Percentiles rank a stretch among this genome's conserved stretches.
Conservation (phyloP, 371 early-diverging fungal species). For the Neoconidiobolus thromboides region DNA sequence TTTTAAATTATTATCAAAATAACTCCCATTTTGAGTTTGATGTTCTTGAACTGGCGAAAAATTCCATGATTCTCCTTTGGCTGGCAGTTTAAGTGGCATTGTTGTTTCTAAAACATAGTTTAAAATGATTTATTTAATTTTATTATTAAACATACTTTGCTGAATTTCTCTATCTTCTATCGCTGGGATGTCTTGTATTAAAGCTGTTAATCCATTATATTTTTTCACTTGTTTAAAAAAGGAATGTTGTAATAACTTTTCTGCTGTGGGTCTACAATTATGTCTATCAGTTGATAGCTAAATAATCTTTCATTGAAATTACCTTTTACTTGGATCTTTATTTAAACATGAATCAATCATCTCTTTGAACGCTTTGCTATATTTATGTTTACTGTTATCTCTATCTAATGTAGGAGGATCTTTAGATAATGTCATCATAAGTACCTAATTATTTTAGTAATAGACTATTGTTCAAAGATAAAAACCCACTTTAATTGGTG, state of each 20-base stretch:
- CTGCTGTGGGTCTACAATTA: slow-evolving; percentile 49
- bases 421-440: slow-evolving; percentile 75
- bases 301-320: background rate
- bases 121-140: background rate
- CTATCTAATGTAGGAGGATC: slow-evolving; percentile 75
- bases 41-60: background rate
- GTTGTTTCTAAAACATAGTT: background rate
- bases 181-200: slow-evolving; percentile 46
- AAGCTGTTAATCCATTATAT: slow-evolving; percentile 30
- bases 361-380: slow-evolving; percentile 57
- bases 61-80: slow-evolving; percentile 1
- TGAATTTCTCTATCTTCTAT: slow-evolving; percentile 32
- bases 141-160: slow-evolving; percentile 15
- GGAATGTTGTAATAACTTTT: slow-evolving; percentile 49
- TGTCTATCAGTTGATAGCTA: background rate
- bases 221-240: slow-evolving; percentile 70
- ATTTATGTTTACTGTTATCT: slow-evolving; percentile 49
- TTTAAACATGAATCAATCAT: slow-evolving; percentile 67
- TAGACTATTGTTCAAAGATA: slow-evolving; percentile 7
- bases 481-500: slow-evolving; percentile 53
- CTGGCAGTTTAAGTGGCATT: background rate
- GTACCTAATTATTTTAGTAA: slow-evolving; percentile 25
- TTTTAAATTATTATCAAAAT: background rate
- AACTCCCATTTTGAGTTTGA: no score
- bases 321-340: slow-evolving; percentile 62